phyloP scores from a whole-genome alignment of 2,329 filamentous ascomycete species.

The Aspergillus pseudonomiae region DNA sequence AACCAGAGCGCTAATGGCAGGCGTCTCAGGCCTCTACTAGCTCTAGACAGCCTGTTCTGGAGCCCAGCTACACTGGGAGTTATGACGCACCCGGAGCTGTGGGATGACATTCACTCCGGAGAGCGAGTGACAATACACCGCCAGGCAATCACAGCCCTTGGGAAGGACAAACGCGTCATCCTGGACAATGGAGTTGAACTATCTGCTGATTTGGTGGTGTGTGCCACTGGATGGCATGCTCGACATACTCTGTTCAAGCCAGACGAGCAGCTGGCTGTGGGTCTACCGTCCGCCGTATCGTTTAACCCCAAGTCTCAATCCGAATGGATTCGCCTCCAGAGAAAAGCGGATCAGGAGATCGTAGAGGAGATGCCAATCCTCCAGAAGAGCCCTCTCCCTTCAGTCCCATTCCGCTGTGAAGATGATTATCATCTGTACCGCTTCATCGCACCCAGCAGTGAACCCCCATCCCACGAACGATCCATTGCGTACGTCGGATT shows the following conservation, averaged over 20 bases:
- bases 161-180: neutral
- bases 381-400: neutral
- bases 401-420: neutral
- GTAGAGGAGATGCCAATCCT: neutral
- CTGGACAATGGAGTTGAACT: neutral
- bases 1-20: neutral
- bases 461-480: slow-evolving; percentile 34
- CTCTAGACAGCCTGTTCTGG: slow-evolving; percentile 36
- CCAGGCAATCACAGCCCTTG: neutral
- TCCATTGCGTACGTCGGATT: slow-evolving; percentile 37
- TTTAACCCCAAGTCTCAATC: neutral
- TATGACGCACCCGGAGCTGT: slow-evolving; percentile 38
- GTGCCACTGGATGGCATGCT: slow-evolving; percentile 4
- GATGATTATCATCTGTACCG: neutral
- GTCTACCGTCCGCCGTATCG: neutral
- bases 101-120: slow-evolving; percentile 34
- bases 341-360: neutral
- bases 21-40: neutral
- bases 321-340: neutral
- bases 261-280: neutral
- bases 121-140: slow-evolving; percentile 26
- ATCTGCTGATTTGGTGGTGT: neutral
- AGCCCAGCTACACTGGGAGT: slow-evolving; percentile 34
- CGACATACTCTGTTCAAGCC: neutral
- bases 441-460: slow-evolving; percentile 22